Evolutionary conservation across 768 basidiomycete genomes (phyloP).

Genomic region (Holtermanniella nyarrowii): DNA sequence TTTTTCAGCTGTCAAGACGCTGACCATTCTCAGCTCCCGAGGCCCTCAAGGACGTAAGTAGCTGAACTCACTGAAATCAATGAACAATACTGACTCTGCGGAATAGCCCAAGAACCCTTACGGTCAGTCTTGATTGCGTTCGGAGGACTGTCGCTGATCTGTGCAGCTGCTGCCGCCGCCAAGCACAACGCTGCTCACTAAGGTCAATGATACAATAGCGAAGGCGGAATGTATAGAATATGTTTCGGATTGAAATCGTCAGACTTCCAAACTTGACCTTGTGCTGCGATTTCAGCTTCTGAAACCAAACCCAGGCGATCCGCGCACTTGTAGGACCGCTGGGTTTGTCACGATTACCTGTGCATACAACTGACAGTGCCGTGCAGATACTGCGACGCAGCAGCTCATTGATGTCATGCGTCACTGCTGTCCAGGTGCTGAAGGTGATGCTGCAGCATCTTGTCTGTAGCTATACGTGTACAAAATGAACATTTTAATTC

Average conservation of each 20-base stretch:
- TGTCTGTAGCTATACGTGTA: too few species aligned
- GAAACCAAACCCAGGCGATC: too few species aligned
- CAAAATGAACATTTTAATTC: too few species aligned
- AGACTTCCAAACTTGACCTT: neutral
- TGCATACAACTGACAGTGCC: too few species aligned
- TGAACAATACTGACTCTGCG: neutral
- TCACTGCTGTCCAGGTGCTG: too few species aligned
- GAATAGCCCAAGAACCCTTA: slow-evolving; percentile 37
- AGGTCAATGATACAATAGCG: neutral
- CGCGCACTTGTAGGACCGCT: too few species aligned
- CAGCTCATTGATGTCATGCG: too few species aligned
- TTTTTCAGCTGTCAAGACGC: slow-evolving; percentile 2
- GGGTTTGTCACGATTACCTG: too few species aligned
- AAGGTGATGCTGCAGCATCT: too few species aligned
- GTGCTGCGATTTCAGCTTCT: too few species aligned
- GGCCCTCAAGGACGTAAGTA: slow-evolving; percentile 23
- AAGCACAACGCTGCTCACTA: slow-evolving; percentile 7
- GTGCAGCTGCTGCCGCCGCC: slow-evolving; percentile 11
- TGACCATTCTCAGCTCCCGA: slow-evolving; percentile 20
- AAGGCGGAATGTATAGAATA: neutral
- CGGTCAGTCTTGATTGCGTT: slow-evolving; percentile 10
- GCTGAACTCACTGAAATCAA: too few species aligned
- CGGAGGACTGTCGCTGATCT: neutral
- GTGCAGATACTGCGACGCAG: too few species aligned
- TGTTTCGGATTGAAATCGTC: neutral